Conservation (phyloP, 495 filamentous ascomycete genomes). For the Penicillium bovifimosum region DNA sequence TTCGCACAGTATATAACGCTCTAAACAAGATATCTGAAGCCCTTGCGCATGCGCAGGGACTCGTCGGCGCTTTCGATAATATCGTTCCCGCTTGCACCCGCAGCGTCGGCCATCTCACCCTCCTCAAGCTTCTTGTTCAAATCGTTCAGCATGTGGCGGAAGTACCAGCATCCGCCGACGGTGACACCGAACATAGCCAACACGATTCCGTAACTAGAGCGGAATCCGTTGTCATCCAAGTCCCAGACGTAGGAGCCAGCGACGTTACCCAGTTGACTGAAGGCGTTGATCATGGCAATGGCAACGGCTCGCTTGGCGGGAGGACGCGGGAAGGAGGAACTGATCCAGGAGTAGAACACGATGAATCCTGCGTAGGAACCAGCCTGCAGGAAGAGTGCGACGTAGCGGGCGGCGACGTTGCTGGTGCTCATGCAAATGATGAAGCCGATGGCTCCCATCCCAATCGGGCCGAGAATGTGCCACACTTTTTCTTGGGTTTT, state of each 20-base stretch:
- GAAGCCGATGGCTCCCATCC: conserved; percentile 64
- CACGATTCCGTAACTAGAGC: conserved; percentile 34
- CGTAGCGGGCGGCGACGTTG: conserved; percentile 58
- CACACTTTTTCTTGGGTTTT: conserved; percentile 62
- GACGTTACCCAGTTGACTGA: conserved; percentile 44
- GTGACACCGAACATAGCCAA: conserved; percentile 33
- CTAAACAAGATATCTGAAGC: conserved; percentile 32
- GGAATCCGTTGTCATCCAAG: conserved; percentile 27
- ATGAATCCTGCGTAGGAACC: conserved; percentile 55
- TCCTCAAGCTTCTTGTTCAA: conserved; percentile 66
- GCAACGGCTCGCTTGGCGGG: conserved; percentile 79
- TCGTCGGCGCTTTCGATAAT: conserved; percentile 22
- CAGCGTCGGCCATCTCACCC: conserved; percentile 9
- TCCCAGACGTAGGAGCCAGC: conserved; percentile 33
- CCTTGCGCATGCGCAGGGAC: conserved; percentile 29
- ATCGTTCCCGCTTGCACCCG: conserved; percentile 10
- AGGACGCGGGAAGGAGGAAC: conserved; percentile 70
- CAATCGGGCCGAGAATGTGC: conserved; percentile 65
- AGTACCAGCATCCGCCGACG: conserved; percentile 28
- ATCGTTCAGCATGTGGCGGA: conserved; percentile 55
- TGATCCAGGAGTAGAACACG: conserved; percentile 73
- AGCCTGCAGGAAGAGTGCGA: conserved; percentile 77
- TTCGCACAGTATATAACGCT: background rate
- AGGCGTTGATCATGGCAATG: conserved; percentile 75
- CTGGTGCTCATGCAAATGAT: conserved; percentile 69